These are phyloP conservation scores for Peronospora tabacina DNA, from an alignment of 352 stramenopile species.

Conservation along the genomic window DNA sequence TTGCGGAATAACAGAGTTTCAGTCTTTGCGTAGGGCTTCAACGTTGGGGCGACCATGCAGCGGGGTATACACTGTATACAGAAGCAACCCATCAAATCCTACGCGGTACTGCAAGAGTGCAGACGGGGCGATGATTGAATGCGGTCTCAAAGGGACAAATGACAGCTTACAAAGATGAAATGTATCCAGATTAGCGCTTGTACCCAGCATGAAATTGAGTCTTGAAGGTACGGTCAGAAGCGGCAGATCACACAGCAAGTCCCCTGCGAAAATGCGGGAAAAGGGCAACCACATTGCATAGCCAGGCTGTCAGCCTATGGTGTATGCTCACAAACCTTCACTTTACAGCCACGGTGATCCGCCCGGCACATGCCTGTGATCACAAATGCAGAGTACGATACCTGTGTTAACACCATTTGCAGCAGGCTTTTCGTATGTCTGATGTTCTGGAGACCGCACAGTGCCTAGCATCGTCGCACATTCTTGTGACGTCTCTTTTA, in stretches of 20 bases:
- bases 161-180: neutral
- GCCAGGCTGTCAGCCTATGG: neutral
- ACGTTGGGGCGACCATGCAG: constrained; percentile 2
- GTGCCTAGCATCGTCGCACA: constrained; percentile 9
- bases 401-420: no score
- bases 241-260: neutral
- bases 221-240: neutral
- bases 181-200: neutral
- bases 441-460: neutral
- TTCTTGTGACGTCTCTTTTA: constrained; percentile 6
- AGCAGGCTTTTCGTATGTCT: no score
- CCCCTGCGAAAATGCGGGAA: constrained; percentile 14
- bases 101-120: neutral
- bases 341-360: neutral
- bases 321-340: constrained; percentile 10
- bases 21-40: neutral
- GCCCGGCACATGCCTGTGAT: no score
- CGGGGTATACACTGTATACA: neutral
- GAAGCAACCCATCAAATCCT: constrained; percentile 13
- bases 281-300: constrained; percentile 22
- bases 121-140: neutral
- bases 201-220: neutral
- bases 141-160: neutral
- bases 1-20: constrained; percentile 22
- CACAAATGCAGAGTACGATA: no score